These are phyloP conservation scores for Talaromyces albobiverticillius DNA, from an alignment of 2,329 filamentous ascomycete genomes.

Conservation along the genomic window DNA sequence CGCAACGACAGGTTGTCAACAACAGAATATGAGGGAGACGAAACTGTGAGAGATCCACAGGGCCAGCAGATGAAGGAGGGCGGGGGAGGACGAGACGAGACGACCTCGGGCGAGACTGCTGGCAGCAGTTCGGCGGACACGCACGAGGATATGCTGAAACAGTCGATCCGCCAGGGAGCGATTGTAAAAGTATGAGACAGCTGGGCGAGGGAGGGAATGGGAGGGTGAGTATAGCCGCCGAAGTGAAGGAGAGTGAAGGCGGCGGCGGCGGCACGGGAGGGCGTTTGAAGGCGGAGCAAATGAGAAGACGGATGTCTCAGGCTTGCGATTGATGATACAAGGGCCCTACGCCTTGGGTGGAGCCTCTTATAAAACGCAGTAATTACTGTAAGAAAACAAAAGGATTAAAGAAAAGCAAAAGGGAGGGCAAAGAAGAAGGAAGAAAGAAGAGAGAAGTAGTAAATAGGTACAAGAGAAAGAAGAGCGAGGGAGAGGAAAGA, in stretches of 20 bases:
- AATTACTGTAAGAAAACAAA: background rate
- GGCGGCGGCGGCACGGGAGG: conserved; percentile 6
- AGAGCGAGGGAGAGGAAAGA: conserved; percentile 16
- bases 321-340: conserved; percentile 12
- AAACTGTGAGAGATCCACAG: conserved; percentile 13
- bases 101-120: background rate
- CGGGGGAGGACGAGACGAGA: background rate
- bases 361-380: background rate
- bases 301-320: conserved; percentile 14
- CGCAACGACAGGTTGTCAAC: conserved; percentile 10
- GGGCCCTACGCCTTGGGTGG: conserved; percentile 8
- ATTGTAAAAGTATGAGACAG: conserved; percentile 17
- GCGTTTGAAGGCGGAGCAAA: conserved; percentile 14
- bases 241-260: conserved; percentile 1
- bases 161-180: conserved; percentile 43
- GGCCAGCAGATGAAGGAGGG: background rate
- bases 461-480: conserved; percentile 16
- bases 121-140: conserved; percentile 5
- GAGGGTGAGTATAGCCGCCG: conserved; percentile 14
- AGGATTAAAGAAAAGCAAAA: background rate
- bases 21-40: conserved; percentile 4
- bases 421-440: background rate
- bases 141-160: conserved; percentile 23
- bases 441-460: conserved; percentile 14
- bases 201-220: conserved; percentile 6